Base-by-base conservation (phyloP, 164 flowering plant genomes). In the Dillenia turbinata region DNA sequence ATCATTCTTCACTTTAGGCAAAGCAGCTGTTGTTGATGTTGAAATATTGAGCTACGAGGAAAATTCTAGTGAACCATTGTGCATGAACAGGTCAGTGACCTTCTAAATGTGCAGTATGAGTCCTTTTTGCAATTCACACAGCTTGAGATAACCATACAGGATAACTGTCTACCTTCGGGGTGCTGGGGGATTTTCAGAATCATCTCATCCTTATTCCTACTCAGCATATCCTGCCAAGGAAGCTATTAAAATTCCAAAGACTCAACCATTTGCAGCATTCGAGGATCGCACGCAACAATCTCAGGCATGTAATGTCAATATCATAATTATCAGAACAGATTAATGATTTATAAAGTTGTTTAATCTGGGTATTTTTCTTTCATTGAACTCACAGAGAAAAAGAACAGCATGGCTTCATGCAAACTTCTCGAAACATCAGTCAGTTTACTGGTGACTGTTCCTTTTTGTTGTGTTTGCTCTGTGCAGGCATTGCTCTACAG, bases 141-240 rank as follows among this genome's bases (percentile, higher is more conserved):
- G 10, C 54, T 57, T 16, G 19, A 51, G 47, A 24, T 57, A 57
- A 16, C 10, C 59, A n/a, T 72, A 66, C 79, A 93, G 98, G 77
- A 19, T 54, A 47, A 78, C 94, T 57, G 40, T 67, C 47, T 93
- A 61, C 73, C 67, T 93, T 57, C 81, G 95, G 5, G 97, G 98
- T 75, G 92, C 95, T 71, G 97, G 98, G 67, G 96, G 98, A 60
- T 93, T 93, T 76, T 90, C 98, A 69, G 83, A 83, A 53, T 77
- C 95, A 54, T 79, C 91, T 66, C 66, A 73, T 12, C 86, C 86
- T 11, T 93, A 67, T 73, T 85, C 97, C 33, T 89, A 78, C 75
- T 67, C 85, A 43, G 89, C 79, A 49, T 83, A 85, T 79, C 83
- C 85, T 52, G 40, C 66, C 13, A 77, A 72, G 61, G 81, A 78